Conservation (phyloP, 805 yeast species). For the Metschnikowia baotianmanensis region DNA sequence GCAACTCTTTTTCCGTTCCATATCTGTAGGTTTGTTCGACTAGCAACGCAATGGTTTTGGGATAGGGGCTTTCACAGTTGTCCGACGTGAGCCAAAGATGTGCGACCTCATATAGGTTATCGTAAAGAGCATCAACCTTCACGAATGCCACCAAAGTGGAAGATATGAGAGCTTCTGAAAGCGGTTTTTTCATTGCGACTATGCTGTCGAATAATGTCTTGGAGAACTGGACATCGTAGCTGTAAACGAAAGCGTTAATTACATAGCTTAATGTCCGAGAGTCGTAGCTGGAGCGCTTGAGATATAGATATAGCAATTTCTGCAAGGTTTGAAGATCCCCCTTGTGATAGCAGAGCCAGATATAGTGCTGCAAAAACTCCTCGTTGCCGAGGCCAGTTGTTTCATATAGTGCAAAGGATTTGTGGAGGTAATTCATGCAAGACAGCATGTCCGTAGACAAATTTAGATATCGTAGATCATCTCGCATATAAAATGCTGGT, state of each 20-base stretch:
- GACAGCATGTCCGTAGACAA: slow-evolving; percentile 13
- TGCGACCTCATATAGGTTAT: slow-evolving; percentile 24
- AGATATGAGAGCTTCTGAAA: slow-evolving; percentile 28
- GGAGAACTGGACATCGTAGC: slow-evolving; percentile 34
- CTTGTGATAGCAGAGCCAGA: slow-evolving; percentile 37
- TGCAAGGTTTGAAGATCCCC: slow-evolving; percentile 29
- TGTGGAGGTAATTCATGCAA: slow-evolving; percentile 24
- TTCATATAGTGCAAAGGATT: slow-evolving; percentile 23
- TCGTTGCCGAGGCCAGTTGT: slow-evolving; percentile 10
- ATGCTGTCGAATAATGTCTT: slow-evolving; percentile 26
- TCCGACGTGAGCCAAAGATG: slow-evolving; percentile 28
- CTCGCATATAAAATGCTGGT: slow-evolving; percentile 12
- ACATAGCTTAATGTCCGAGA: slow-evolving; percentile 28
- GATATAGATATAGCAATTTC: slow-evolving; percentile 21
- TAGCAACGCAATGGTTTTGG: slow-evolving; percentile 26
- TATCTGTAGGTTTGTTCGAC: slow-evolving; percentile 28
- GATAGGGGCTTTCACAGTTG: slow-evolving; percentile 25
- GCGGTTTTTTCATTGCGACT: slow-evolving; percentile 20
- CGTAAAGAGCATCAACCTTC: slow-evolving; percentile 31
- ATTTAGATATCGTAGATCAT: slow-evolving; percentile 11
- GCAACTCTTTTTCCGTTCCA: slow-evolving; percentile 29
- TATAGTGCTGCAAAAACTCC: slow-evolving; percentile 25
- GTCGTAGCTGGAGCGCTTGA: slow-evolving; percentile 21
- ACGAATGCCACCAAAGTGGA: slow-evolving; percentile 25
- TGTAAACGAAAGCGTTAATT: slow-evolving; percentile 29